Evolutionary conservation across 164 flowering plant species (phyloP).

Genomic region (Tinospora cordifolia): DNA sequence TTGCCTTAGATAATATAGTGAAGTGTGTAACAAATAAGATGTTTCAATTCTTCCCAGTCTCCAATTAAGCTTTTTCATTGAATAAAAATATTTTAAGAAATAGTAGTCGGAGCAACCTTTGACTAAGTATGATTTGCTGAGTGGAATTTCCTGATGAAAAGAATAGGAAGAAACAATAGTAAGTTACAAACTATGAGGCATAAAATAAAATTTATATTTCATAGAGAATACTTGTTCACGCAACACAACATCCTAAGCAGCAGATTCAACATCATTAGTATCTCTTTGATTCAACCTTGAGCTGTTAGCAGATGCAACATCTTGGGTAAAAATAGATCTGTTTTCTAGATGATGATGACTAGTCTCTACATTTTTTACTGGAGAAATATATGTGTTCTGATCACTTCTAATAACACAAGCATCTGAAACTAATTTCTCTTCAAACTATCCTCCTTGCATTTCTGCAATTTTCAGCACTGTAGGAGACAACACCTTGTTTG

Average conservation of each 20-base stretch:
- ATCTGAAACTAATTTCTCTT: conserved; percentile 11
- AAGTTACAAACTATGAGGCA: not conserved
- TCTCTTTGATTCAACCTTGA: conserved; percentile 14
- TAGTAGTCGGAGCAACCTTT: conserved; percentile 41
- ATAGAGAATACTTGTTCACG: conserved; percentile 57
- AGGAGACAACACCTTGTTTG: not conserved
- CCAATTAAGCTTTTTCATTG: too few species aligned
- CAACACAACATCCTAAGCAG: conserved; percentile 64
- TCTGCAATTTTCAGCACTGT: conserved; percentile 5
- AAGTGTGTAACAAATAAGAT: not conserved
- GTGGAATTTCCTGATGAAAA: conserved; percentile 59
- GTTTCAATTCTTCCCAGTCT: not conserved
- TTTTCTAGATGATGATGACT: not conserved
- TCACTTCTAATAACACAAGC: conserved; percentile 4
- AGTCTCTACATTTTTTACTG: not conserved
- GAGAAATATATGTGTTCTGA: not conserved
- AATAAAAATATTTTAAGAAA: not conserved
- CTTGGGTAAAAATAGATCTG: conserved; percentile 7
- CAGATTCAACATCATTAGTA: conserved; percentile 44
- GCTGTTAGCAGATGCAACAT: conserved; percentile 10
- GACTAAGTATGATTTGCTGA: conserved; percentile 55
- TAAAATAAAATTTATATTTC: not conserved
- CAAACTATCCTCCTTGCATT: conserved; percentile 13
- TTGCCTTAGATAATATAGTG: conserved; percentile 33
- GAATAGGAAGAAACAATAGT: not conserved